Evolutionary conservation across 345 rosid species (phyloP).

Genomic region (Populus pruinosa): DNA sequence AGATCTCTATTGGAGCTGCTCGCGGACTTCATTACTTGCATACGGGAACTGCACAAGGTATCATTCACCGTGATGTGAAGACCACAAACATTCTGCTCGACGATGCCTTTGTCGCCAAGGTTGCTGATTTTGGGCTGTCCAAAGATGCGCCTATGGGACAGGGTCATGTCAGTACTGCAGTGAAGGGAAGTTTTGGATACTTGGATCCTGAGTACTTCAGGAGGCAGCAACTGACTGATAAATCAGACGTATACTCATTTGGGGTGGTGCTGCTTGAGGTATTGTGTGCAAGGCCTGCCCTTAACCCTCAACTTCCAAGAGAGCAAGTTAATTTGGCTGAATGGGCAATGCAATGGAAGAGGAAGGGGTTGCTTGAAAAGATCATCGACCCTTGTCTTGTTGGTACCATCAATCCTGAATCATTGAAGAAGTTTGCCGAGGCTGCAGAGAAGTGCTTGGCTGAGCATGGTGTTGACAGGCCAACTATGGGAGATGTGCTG

Average conservation of each 20-base stretch:
- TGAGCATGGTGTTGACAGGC: slow-evolving; percentile 57
- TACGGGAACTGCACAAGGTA: slow-evolving; percentile 89
- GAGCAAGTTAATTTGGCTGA: slow-evolving; percentile 70
- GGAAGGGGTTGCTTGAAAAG: slow-evolving; percentile 42
- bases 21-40: slow-evolving; percentile 81
- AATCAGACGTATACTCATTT: slow-evolving; percentile 67
- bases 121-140: slow-evolving; percentile 77
- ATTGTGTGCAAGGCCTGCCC: slow-evolving; percentile 64
- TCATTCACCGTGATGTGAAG: slow-evolving; percentile 83
- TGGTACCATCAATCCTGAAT: slow-evolving; percentile 50
- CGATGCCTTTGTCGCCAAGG: slow-evolving; percentile 73
- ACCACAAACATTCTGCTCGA: slow-evolving; percentile 78
- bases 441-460: slow-evolving; percentile 60
- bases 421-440: slow-evolving; percentile 57
- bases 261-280: slow-evolving; percentile 65
- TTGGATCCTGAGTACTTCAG: slow-evolving; percentile 66
- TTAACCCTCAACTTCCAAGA: slow-evolving; percentile 56
- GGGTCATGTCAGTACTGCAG: slow-evolving; percentile 62
- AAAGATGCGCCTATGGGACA: slow-evolving; percentile 73
- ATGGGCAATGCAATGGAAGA: slow-evolving; percentile 64
- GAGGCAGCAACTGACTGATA: slow-evolving; percentile 59
- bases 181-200: slow-evolving; percentile 58
- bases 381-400: slow-evolving; percentile 48
- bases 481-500: slow-evolving; percentile 61
- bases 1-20: slow-evolving; percentile 74